A percentile compares a stretch with the other conserved stretches of the same genome.
These are phyloP conservation scores for Hypoxylon sp. DNA, from an alignment of 2,329 filamentous ascomycete genomes.

Conservation along the genomic window DNA sequence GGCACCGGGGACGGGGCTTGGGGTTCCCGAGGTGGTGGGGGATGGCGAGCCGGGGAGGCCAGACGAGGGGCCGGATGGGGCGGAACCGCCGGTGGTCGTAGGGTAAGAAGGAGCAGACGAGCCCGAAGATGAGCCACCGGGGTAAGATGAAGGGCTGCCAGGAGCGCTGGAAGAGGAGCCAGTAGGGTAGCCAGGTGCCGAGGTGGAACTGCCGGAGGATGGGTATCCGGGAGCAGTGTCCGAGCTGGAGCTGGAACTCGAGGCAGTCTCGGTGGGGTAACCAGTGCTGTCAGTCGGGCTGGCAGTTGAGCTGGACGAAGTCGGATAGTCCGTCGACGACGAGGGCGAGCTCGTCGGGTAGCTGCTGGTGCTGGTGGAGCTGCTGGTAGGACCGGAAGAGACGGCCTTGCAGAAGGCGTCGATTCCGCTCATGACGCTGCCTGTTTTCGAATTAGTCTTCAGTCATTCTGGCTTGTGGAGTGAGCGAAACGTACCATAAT, in stretches of 20 bases:
- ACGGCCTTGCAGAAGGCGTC: constrained; percentile 51
- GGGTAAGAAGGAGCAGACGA: constrained; percentile 17
- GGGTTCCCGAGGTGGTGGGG: constrained; percentile 4
- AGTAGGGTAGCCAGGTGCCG: constrained; percentile 3
- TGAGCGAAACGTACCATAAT: constrained; percentile 49
- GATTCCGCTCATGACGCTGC: constrained; percentile 49
- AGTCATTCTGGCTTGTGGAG: not conserved
- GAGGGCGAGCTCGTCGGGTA: constrained; percentile 14
- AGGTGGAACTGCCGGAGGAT: constrained; percentile 19
- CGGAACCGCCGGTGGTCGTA: constrained; percentile 4
- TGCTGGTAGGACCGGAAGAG: constrained; percentile 21
- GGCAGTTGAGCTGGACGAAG: constrained; percentile 11
- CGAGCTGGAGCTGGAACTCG: constrained; percentile 18
- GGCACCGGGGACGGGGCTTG: constrained; percentile 30
- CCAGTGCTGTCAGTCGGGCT: constrained; percentile 22
- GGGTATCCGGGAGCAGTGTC: constrained; percentile 4
- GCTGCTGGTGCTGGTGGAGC: not conserved
- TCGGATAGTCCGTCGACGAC: constrained; percentile 10
- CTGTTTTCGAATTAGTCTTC: constrained; percentile 34
- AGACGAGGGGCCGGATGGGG: constrained; percentile 30
- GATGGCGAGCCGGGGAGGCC: constrained; percentile 6
- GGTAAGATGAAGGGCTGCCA: constrained; percentile 8
- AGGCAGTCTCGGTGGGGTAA: constrained; percentile 21
- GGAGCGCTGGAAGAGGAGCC: constrained; percentile 8
- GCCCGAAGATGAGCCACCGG: constrained; percentile 10